Conservation (phyloP, 768 basidiomycete genomes). For the Boletus patriciae region DNA sequence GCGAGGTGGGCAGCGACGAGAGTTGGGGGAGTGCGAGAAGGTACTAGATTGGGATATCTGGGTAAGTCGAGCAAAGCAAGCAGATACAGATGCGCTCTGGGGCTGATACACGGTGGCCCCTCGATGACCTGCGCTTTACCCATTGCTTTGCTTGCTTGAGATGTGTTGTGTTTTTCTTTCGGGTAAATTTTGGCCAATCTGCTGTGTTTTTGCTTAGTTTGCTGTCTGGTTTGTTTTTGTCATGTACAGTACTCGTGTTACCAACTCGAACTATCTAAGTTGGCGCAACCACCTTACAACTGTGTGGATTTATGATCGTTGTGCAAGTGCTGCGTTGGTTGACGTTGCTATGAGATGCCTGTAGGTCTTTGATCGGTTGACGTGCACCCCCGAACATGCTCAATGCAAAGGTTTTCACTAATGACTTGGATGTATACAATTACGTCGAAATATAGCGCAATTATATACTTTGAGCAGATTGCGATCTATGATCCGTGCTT, state of each 20-base stretch:
- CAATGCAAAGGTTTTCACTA: not conserved
- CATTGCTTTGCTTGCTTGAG: not conserved
- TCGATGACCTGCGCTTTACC: not conserved
- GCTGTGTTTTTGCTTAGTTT: not conserved
- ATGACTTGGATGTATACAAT: not conserved
- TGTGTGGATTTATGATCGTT: not conserved
- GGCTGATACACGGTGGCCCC: not conserved
- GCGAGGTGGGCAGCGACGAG: constrained; percentile 24
- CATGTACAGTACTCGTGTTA: not conserved
- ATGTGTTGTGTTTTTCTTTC: not conserved
- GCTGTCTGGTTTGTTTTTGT: not conserved
- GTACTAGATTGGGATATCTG: constrained; percentile 4
- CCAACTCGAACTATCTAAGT: not conserved
- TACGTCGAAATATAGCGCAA: not conserved
- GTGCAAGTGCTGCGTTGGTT: too few relatives aligned
- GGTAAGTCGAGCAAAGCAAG: not conserved
- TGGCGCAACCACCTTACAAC: not conserved
- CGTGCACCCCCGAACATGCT: not conserved
- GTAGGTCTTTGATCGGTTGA: not conserved
- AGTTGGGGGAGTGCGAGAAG: constrained; percentile 28
- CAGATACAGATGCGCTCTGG: not conserved
- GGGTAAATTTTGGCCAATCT: not conserved
- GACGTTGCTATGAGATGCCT: not conserved
- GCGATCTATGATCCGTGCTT: not conserved
- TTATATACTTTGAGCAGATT: not conserved